These are phyloP conservation scores for Cyclotella baltica DNA, from an alignment of 108 stramenopile species.

Conservation along the genomic window DNA sequence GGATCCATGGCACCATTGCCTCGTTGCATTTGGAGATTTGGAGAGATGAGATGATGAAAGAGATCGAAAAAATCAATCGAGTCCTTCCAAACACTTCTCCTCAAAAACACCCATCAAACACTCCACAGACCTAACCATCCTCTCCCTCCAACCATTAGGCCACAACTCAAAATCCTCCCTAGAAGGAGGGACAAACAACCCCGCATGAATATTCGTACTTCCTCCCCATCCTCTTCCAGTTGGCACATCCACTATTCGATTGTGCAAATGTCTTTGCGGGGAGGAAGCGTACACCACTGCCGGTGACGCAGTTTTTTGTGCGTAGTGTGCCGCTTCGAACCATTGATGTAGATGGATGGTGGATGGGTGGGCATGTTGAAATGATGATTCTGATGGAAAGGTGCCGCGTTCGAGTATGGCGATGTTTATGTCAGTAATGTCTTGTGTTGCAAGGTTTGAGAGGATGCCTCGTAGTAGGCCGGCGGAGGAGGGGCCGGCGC, in stretches of 20 bases:
- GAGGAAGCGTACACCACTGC: constrained; percentile 41
- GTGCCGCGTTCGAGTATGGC: constrained; percentile 73
- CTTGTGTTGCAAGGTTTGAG: constrained; percentile 1
- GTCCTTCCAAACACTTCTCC: neutral
- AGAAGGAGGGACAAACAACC: constrained; percentile 58
- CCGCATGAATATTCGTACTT: constrained; percentile 77
- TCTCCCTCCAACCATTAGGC: constrained; percentile 65
- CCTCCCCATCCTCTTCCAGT: constrained; percentile 74
- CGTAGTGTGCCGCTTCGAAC: constrained; percentile 52
- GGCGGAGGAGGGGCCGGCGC: constrained; percentile 78
- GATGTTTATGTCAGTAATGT: constrained; percentile 40
- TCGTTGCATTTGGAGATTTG: no score
- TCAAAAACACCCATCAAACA: neutral
- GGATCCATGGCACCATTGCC: no score
- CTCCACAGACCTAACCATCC: neutral
- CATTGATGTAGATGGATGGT: constrained; percentile 31
- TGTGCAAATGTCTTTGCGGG: constrained; percentile 34
- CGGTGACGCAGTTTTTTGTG: constrained; percentile 6
- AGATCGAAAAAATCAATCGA: no score
- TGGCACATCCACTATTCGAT: constrained; percentile 63
- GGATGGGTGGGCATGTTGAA: constrained; percentile 37
- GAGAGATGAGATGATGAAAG: no score
- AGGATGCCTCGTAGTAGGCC: constrained; percentile 73
- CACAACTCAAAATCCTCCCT: constrained; percentile 60
- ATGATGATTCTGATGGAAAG: neutral